Base-by-base conservation (phyloP, 108 stramenopile genomes). In the Skeletonema grethae region DNA sequence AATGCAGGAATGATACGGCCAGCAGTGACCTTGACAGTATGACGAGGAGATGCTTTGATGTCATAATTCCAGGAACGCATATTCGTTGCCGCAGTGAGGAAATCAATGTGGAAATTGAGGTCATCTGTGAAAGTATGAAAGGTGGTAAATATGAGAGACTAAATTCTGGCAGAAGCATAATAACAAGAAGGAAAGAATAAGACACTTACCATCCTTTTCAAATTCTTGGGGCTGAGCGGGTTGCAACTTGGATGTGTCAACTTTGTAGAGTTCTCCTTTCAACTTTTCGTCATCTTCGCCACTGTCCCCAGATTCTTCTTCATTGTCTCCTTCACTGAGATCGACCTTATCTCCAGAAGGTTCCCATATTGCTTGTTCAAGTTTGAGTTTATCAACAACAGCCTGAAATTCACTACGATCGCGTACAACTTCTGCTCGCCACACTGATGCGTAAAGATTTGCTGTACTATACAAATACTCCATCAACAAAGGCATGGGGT, bases 1-100 rank as follows among this genome's bases (percentile, higher is more conserved):
- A 92, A 85, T 38, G 92, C 90, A 4, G 89, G 90, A 50, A 92
- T 92, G 74, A 92, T 94, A 39, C 88, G 77, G 3, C 93, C 93
- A 7, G 93, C 93, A 57, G 92, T 92, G 25, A 82, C 84, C 70
- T 90, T 85, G 9, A 90, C 86, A 7, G 84, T 66, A 74, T 94
- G 90, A 60, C 90, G 63, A 65, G 85, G 86, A 11, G 93, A 90
- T 39, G 86, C 89, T 39, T 90, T 90, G 41, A 94, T 94, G 32
- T 86, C 83, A 67, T 95, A 95, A 57, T 90, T 88, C 65, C 90
- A 83, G 0, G 92, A 82, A 29, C 94, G 79, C 41, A 95, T 46
- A 76, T 93, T 95, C 29, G 85, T 84, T 0, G 87, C 73, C 12
- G 87, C 85, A 8, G 90, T 83, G n/a, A 95, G 80, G 34, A 95